Percentiles rank a stretch among this genome's conserved stretches.
These are phyloP conservation scores for Phytopythium aichiense DNA, from an alignment of 352 stramenopile genomes.

Conservation along the genomic window DNA sequence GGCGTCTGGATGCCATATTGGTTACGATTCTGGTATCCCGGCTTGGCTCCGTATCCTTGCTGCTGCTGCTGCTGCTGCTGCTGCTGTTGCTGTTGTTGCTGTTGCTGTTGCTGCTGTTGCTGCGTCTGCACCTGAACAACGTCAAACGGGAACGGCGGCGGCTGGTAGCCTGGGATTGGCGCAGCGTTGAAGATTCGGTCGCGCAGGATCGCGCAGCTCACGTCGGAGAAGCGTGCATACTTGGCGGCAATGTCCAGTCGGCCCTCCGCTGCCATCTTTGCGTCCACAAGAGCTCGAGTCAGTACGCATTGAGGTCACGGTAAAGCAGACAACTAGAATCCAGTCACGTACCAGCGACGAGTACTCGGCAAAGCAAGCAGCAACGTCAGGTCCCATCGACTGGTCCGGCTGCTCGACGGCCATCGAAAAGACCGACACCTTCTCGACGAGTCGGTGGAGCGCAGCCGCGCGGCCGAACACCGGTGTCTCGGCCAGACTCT, in stretches of 20 bases:
- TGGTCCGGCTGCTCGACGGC: conserved; percentile 81
- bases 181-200: conserved; percentile 87
- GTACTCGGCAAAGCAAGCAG: conserved; percentile 91
- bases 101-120: conserved; percentile 52
- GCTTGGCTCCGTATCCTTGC: conserved; percentile 33
- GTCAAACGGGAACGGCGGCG: conserved; percentile 84
- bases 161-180: conserved; percentile 70
- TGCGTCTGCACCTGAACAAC: conserved; percentile 57
- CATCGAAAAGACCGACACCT: conserved; percentile 93
- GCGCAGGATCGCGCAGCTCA: conserved; percentile 77
- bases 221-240: conserved; percentile 83
- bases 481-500: conserved; percentile 74
- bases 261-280: conserved; percentile 91
- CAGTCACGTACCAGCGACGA: conserved; percentile 55
- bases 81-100: conserved; percentile 37
- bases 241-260: conserved; percentile 90
- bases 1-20: conserved; percentile 41
- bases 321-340: conserved; percentile 3
- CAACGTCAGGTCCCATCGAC: conserved; percentile 85
- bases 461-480: conserved; percentile 69
- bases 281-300: conserved; percentile 1
- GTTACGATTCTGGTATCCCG: conserved; percentile 23
- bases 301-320: background rate
- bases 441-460: conserved; percentile 96
- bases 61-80: conserved; percentile 26